phyloP scores from a whole-genome alignment of 1,284 basidiomycete genomes.

The Schizophyllum commune region DNA sequence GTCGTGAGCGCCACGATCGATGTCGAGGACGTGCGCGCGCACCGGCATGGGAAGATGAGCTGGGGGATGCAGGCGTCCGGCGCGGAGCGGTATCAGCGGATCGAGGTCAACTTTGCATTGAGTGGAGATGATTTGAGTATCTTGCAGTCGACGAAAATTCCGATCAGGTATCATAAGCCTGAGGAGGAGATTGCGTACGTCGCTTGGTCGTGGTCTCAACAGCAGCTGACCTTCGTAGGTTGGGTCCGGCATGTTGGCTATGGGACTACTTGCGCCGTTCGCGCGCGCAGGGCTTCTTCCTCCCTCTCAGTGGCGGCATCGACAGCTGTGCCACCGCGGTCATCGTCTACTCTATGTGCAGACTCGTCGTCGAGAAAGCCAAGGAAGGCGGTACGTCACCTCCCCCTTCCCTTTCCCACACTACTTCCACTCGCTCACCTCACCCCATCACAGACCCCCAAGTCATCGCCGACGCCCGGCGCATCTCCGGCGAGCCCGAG shows the following conservation, averaged over 20 bases:
- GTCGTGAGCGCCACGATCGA: constrained; percentile 94
- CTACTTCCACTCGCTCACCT: neutral
- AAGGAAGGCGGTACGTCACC: constrained; percentile 50
- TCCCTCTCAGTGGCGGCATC: constrained; percentile 96
- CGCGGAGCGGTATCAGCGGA: constrained; percentile 66
- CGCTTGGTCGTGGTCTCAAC: neutral
- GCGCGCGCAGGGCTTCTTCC: constrained; percentile 90
- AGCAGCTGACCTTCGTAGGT: constrained; percentile 35
- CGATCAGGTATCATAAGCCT: constrained; percentile 65
- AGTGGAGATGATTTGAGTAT: constrained; percentile 42
- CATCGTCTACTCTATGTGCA: constrained; percentile 96
- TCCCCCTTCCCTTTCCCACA: neutral
- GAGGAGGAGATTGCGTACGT: constrained; percentile 97
- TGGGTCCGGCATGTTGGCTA: constrained; percentile 97
- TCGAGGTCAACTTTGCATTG: constrained; percentile 73
- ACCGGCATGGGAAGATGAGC: constrained; percentile 67
- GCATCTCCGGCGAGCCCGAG: constrained; percentile 80
- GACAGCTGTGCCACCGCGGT: constrained; percentile 95
- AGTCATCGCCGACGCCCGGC: constrained; percentile 86
- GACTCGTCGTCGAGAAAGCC: constrained; percentile 77
- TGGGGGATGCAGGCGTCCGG: constrained; percentile 86
- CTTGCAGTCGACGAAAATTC: constrained; percentile 16
- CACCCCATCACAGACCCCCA: constrained; percentile 58
- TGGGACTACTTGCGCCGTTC: constrained; percentile 98
- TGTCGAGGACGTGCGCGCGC: constrained; percentile 88